phyloP scores from a whole-genome alignment of 768 basidiomycete genomes.

The Lanmaoa rubissima region DNA sequence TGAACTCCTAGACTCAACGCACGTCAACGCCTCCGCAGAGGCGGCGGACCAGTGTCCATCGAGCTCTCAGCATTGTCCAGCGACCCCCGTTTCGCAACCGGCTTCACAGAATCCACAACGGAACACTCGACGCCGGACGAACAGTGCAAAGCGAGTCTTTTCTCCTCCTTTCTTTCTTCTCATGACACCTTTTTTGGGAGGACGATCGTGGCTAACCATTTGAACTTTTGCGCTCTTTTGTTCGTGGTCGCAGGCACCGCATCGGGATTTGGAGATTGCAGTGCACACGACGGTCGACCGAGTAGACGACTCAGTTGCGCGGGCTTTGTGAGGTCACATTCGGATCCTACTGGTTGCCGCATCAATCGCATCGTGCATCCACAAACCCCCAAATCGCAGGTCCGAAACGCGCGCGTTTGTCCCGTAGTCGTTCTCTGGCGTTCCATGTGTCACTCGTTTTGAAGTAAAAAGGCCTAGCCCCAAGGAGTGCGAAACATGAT shows the following conservation, averaged over 20 bases:
- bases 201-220: not conserved
- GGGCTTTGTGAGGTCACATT: not conserved
- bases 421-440: no score
- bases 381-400: not conserved
- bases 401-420: not conserved
- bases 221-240: not conserved
- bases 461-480: no score
- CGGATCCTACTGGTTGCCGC: not conserved
- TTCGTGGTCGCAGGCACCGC: not conserved
- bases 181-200: not conserved
- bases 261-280: conserved; percentile 10
- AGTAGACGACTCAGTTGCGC: not conserved
- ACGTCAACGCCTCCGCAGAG: conserved; percentile 38
- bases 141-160: conserved; percentile 1
- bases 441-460: not conserved
- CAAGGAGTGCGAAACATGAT: not conserved
- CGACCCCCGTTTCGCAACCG: conserved; percentile 6
- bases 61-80: conserved; percentile 39
- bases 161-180: no score
- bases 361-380: not conserved
- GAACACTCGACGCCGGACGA: not conserved
- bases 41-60: conserved; percentile 40
- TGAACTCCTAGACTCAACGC: conserved; percentile 42
- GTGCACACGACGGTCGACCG: conserved; percentile 7
- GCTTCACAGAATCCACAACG: not conserved